Conservation (phyloP, 345 rosid genomes). For the Cardamine occulta region DNA sequence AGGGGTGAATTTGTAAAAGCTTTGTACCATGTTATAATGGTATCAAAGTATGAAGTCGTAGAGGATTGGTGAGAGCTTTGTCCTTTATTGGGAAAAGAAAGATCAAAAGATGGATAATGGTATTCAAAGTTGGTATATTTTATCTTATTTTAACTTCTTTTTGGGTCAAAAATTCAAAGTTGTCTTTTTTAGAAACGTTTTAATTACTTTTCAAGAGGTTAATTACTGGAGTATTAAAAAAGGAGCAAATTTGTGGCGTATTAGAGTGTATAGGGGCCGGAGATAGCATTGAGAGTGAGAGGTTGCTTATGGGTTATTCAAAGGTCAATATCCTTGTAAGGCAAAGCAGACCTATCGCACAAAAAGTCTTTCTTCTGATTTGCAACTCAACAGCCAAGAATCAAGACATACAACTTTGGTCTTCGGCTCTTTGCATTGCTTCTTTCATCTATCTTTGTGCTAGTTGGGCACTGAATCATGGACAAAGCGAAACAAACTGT, state of each 20-base stretch:
- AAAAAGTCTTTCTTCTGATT: conserved; percentile 3
- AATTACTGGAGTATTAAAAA: not conserved
- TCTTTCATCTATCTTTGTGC: not conserved
- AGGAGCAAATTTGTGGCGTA: conserved; percentile 13
- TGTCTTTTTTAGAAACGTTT: conserved; percentile 27
- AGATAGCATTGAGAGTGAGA: conserved; percentile 5
- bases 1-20: not conserved
- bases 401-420: conserved; percentile 17
- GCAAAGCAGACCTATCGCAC: too few relatives aligned
- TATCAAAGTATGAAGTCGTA: conserved; percentile 17
- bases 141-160: not conserved
- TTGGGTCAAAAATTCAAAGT: conserved; percentile 23
- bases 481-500: conserved; percentile 18
- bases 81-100: conserved; percentile 25
- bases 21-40: not conserved
- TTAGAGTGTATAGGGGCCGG: conserved; percentile 9
- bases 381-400: conserved; percentile 21
- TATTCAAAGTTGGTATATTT: conserved; percentile 36
- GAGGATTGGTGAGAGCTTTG: conserved; percentile 32
- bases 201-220: conserved; percentile 18
- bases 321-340: conserved; percentile 26
- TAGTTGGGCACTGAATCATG: conserved; percentile 18
- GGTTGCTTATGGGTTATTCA: conserved; percentile 32
- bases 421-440: conserved; percentile 7
- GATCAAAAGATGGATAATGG: conserved; percentile 25